Evolutionary conservation across 225 moss, liverwort and hornwort genomes (phyloP).

Genomic region (Sphagnum tenellum): DNA sequence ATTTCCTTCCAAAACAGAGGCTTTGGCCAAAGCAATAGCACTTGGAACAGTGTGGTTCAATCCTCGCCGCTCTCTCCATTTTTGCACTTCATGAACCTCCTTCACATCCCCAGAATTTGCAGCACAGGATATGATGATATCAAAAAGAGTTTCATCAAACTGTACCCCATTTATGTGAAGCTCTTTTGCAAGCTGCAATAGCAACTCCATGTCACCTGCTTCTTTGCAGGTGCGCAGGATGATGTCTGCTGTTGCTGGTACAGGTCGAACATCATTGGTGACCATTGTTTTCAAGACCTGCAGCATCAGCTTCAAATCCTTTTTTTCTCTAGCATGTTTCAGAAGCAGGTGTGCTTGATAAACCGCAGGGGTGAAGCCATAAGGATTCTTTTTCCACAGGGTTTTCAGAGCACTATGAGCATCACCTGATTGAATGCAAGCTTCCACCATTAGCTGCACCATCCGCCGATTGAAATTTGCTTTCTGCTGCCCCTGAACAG

Average conservation of each 20-base stretch:
- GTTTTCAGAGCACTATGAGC: conserved; percentile 55
- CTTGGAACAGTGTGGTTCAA: conserved; percentile 38
- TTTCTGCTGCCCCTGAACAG: conserved; percentile 80
- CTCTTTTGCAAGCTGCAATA: conserved; percentile 45
- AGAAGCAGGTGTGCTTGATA: conserved; percentile 76
- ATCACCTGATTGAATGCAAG: conserved; percentile 66
- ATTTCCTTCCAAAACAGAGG: conserved; percentile 25
- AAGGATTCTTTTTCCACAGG: conserved; percentile 58
- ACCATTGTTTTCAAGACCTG: conserved; percentile 68
- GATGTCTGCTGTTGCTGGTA: conserved; percentile 65
- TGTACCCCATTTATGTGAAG: conserved; percentile 28
- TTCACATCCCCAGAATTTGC: conserved; percentile 41
- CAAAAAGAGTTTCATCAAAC: conserved; percentile 32
- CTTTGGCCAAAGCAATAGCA: conserved; percentile 45
- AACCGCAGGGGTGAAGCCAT: conserved; percentile 71
- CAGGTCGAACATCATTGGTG: conserved; percentile 56
- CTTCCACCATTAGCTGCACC: conserved; percentile 60
- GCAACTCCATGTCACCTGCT: conserved; percentile 29
- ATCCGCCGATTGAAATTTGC: conserved; percentile 52
- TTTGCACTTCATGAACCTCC: conserved; percentile 34
- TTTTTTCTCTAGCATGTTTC: conserved; percentile 53
- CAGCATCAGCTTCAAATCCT: conserved; percentile 58
- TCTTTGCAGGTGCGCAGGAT: conserved; percentile 56
- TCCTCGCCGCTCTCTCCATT: conserved; percentile 37
- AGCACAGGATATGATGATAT: conserved; percentile 40